Base-by-base conservation (phyloP, 2,329 filamentous ascomycete genomes). In the Apiospora arundinis region DNA sequence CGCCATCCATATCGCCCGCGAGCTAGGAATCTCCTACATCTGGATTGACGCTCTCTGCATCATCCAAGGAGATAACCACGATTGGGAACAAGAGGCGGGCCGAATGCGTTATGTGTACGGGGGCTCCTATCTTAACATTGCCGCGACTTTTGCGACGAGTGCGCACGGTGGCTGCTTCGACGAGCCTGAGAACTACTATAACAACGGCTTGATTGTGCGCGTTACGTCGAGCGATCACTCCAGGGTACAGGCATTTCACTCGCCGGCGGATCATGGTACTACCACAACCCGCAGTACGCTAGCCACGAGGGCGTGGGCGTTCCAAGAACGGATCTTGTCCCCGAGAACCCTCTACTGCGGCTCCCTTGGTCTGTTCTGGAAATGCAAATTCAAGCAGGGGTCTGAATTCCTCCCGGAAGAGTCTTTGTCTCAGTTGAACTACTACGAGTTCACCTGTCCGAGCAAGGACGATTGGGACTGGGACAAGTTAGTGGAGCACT, bases 1-100 rank as follows among this genome's bases (percentile, higher is more conserved):
- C 8, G 65, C 65, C 3, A 67, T 67, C 42, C 1, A 21, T 14
- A 21, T 46, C 11, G 42, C 42, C 0, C n/a, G 65, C 14, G 12
- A 6, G 14, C 16, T 46, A 9, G 65, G 65, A 7, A 8, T 67
- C 0, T 46, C n/a, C 2, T 67, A 67, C 14, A 67, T 67, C 11
- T 67, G 65, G 65, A 67, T 67, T 2, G 65, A 67, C 5, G 40
- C 65, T 6, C 44, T 70, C 9, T 70, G 69, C 18, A 45, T 70
- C 14, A 67, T 66, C 1, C 68, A 52, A 8, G n/a, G 63, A 4
- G 42, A 70, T 25, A 12, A 21, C 12, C 2, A 1, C 5, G 69
- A 67, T 32, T 66, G n/a, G 52, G 21, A 37, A 5, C 42, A 2
- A 2, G 65, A 67, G 28, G 65, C 65, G 0, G 65, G 65, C 4